Evolutionary conservation across 2,329 filamentous ascomycete species (phyloP).

Genomic region (Monilinia vaccinii-corymbosi): DNA sequence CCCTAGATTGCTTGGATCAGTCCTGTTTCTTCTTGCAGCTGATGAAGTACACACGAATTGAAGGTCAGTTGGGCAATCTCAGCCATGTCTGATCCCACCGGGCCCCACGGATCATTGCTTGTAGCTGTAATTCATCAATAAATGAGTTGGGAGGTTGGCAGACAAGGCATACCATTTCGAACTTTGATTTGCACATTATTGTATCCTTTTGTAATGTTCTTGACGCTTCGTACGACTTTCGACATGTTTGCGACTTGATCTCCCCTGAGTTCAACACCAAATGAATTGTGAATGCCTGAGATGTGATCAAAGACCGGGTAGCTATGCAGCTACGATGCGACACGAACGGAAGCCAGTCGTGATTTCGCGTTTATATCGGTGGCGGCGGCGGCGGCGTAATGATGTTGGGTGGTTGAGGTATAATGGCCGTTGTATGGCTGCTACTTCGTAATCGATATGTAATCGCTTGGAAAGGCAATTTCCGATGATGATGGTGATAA

Average conservation of each 20-base stretch:
- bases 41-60: conserved; percentile 64
- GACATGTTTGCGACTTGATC: conserved; percentile 56
- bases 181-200: conserved; percentile 96
- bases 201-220: conserved; percentile 99
- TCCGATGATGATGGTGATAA: not conserved
- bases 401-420: not conserved
- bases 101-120: conserved; percentile 98
- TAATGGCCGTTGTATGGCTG: not conserved
- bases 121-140: conserved; percentile 58
- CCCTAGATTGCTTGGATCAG: conserved; percentile 36
- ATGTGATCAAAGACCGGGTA: not conserved
- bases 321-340: conserved; percentile 8
- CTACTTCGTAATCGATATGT: not conserved
- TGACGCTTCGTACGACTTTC: conserved; percentile 92
- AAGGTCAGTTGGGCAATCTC: conserved; percentile 97
- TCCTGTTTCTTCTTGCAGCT: not conserved
- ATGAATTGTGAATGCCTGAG: not conserved
- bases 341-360: conserved; percentile 1
- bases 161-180: conserved; percentile 68
- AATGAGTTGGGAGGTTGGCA: not conserved
- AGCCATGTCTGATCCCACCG: conserved; percentile 95
- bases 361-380: not conserved
- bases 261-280: conserved; percentile 2
- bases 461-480: conserved; percentile 4
- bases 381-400: not conserved